phyloP scores from a whole-genome alignment of 371 early-diverging fungal species.

The Apophysomyces ossiformis region DNA sequence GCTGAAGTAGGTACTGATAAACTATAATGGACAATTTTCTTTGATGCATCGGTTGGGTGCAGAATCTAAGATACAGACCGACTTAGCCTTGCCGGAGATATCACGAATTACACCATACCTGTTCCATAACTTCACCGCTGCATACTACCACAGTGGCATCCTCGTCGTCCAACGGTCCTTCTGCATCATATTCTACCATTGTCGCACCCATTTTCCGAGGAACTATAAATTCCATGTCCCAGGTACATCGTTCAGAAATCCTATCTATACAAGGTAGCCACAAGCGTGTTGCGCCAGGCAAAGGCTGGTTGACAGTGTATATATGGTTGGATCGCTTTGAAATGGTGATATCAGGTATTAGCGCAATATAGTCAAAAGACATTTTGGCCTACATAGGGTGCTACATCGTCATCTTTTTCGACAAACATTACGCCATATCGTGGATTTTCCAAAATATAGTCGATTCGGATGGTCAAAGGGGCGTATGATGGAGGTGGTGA shows the following conservation, averaged over 20 bases:
- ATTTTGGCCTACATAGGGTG: constrained; percentile 54
- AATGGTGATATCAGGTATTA: background rate
- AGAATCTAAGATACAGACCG: constrained; percentile 32
- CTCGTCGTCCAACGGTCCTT: constrained; percentile 50
- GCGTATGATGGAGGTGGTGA: constrained; percentile 31
- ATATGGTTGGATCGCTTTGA: constrained; percentile 66
- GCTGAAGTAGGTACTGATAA: constrained; percentile 70
- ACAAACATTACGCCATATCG: constrained; percentile 59
- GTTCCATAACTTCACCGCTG: constrained; percentile 76
- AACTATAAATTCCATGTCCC: constrained; percentile 89
- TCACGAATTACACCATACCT: constrained; percentile 29
- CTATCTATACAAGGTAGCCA: constrained; percentile 93
- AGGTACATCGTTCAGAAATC: constrained; percentile 76
- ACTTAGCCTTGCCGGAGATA: background rate
- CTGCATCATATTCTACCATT: constrained; percentile 45
- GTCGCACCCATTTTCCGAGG: constrained; percentile 47
- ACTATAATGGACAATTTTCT: constrained; percentile 67
- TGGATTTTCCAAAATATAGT: constrained; percentile 57
- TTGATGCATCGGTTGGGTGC: constrained; percentile 63
- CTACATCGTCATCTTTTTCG: constrained; percentile 62
- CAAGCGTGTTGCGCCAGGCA: constrained; percentile 76
- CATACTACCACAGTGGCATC: constrained; percentile 74
- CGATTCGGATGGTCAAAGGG: constrained; percentile 54
- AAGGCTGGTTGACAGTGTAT: constrained; percentile 79
- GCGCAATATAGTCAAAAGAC: constrained; percentile 8